Base-by-base conservation (phyloP, 2,329 filamentous ascomycete species). In the Cercospora sp. region DNA sequence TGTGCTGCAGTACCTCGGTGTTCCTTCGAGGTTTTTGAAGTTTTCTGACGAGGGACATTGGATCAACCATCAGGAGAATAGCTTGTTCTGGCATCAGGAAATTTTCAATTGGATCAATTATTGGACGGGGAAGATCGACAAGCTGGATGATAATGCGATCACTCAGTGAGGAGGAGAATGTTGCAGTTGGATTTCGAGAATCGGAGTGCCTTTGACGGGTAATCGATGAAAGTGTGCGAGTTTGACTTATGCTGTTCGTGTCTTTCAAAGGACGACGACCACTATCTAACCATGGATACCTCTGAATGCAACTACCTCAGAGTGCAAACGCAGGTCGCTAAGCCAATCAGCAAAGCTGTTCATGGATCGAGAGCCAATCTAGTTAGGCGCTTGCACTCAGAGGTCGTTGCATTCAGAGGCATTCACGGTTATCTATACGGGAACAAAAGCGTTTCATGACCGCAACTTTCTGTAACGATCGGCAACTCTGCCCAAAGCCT, bases 91-190 rank as follows among this genome's bases (percentile, higher is more conserved):
- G 73, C 73, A 74, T 37, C 55, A 57, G 34, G 69, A 73, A 65
- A 70, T 72, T n/a, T 73, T 66, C 60, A 72, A 72, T 18, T 72
- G 69, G 68, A 74, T 72, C 66, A 72, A 74, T 34, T 71, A 70
- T 53, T 72, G 68, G 65, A 72, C 68, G 4, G 72, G 72, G 1
- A 74, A 71, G 61, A 70, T 71, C 21, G 66, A 69, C 1, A 70
- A 67, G 40, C 34, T 74, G 58, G 67, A 70, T 61, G 64, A 62
- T 12, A 70, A 73, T 62, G 68, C 68, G 30, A 71, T 71, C 30
- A 69, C 65, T 34, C 66, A 65, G 34, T 68, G 24, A 65, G 12
- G 26, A 13, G 13, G 43, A 1, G 34, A 9, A 9, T 18, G 5
- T 34, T 3, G 43, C 61, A 21, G 49, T 34, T 10, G n/a, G 10